A percentile compares a stretch with the other conserved stretches of the same genome.
Conservation (phyloP, 176 grass and related monocot species). For the Oryza coarctata region DNA sequence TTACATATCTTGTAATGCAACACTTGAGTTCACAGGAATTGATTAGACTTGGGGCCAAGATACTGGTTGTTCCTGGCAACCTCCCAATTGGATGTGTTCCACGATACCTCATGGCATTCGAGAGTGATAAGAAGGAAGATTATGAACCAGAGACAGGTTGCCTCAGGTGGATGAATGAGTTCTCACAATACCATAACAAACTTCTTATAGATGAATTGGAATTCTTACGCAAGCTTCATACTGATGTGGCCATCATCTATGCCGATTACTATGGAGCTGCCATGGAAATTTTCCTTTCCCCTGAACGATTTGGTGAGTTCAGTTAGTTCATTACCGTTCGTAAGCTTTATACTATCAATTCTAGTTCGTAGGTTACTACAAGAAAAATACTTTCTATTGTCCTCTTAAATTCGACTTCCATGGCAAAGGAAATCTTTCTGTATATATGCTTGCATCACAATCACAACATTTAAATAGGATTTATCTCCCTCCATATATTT, state of each 20-base stretch:
- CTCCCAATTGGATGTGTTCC: slow-evolving; percentile 80
- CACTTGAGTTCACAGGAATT: slow-evolving; percentile 52
- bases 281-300: slow-evolving; percentile 59
- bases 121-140: slow-evolving; percentile 57
- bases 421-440: neutral
- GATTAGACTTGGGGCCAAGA: slow-evolving; percentile 68
- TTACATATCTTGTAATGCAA: slow-evolving; percentile 1
- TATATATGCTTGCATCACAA: neutral
- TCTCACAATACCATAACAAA: slow-evolving; percentile 70
- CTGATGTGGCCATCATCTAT: slow-evolving; percentile 60
- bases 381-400: neutral
- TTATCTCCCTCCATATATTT: neutral
- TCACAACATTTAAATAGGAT: neutral
- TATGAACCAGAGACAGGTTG: slow-evolving; percentile 81
- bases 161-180: slow-evolving; percentile 74
- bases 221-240: slow-evolving; percentile 49
- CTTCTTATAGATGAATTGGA: slow-evolving; percentile 53
- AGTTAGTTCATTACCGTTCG: neutral
- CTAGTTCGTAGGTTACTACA: neutral
- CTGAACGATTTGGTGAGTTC: slow-evolving; percentile 60
- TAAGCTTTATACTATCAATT: neutral
- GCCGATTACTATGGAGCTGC: slow-evolving; percentile 77
- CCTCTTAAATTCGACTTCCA: neutral
- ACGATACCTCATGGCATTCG: slow-evolving; percentile 53
- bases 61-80: slow-evolving; percentile 74